These are phyloP conservation scores for Hylodesmum podocarpum DNA, from an alignment of 306 rosid genomes.

Conservation along the genomic window DNA sequence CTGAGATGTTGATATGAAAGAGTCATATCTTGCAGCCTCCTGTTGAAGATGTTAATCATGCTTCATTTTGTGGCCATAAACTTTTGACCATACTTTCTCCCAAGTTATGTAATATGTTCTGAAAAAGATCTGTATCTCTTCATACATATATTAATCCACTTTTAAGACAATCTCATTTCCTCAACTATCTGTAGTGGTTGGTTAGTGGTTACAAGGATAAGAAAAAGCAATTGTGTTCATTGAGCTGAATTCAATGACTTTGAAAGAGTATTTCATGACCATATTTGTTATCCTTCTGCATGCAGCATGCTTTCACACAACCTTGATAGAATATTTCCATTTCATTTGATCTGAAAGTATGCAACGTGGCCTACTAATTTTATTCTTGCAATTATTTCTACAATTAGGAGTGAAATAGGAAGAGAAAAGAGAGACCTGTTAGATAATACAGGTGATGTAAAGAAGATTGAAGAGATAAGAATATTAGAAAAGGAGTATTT, in stretches of 20 bases:
- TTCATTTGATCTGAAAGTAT: background rate
- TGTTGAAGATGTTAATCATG: slow-evolving; percentile 36
- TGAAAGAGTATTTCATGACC: background rate
- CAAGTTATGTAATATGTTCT: slow-evolving; percentile 39
- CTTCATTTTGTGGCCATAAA: slow-evolving; percentile 40
- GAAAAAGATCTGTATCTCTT: slow-evolving; percentile 38
- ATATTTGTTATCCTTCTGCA: background rate
- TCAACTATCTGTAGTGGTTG: background rate
- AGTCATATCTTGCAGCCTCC: slow-evolving; percentile 42
- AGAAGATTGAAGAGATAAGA: background rate
- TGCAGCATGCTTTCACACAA: background rate
- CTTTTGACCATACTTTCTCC: slow-evolving; percentile 37
- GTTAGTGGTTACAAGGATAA: background rate
- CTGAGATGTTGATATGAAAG: slow-evolving; percentile 34
- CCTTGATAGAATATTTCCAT: background rate
- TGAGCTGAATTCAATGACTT: background rate
- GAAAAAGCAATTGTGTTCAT: background rate
- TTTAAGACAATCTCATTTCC: slow-evolving; percentile 25
- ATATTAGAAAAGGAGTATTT: background rate
- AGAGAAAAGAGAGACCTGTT: background rate
- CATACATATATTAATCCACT: slow-evolving; percentile 21
- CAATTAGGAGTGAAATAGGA: background rate
- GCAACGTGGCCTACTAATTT: background rate
- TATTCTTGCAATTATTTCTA: background rate
- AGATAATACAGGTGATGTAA: background rate